A percentile compares a stretch with the other conserved stretches of the same genome.
phyloP scores from a whole-genome alignment of 2,329 filamentous ascomycete genomes.

The Metarhizium humberi region DNA sequence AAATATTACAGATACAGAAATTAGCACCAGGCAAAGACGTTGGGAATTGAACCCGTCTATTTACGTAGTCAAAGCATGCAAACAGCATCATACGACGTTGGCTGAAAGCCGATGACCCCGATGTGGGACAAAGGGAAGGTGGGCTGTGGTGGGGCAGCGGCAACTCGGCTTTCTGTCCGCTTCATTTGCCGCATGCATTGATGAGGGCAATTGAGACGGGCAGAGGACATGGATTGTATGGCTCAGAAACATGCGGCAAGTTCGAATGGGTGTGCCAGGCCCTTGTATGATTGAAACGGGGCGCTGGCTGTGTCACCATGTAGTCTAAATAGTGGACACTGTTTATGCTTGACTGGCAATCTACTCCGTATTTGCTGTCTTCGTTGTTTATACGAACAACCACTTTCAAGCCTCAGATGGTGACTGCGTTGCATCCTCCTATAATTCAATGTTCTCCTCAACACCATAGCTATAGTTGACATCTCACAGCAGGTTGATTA shows the following conservation, averaged over 20 bases:
- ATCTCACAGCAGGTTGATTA: slow-evolving; percentile 4
- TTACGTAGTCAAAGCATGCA: no score
- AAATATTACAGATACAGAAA: not conserved
- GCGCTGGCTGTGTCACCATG: not conserved
- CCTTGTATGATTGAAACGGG: not conserved
- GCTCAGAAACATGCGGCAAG: not conserved
- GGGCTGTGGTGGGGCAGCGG: not conserved
- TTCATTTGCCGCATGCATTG: not conserved
- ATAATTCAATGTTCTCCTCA: no score
- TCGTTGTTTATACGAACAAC: no score
- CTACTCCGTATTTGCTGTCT: no score
- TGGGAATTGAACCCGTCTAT: not conserved
- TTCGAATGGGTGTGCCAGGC: not conserved
- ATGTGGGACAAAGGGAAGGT: no score
- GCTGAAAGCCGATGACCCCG: not conserved
- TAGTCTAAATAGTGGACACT: not conserved
- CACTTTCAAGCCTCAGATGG: no score
- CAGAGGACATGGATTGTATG: not conserved
- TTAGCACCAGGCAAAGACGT: not conserved
- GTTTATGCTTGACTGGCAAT: no score
- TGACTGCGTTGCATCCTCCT: no score
- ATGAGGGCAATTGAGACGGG: not conserved
- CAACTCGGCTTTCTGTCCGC: not conserved
- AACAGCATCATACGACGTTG: not conserved
- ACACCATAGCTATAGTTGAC: no score